Conservation (phyloP, 441 rosid genomes). For the Arabidopsis lyrata region DNA sequence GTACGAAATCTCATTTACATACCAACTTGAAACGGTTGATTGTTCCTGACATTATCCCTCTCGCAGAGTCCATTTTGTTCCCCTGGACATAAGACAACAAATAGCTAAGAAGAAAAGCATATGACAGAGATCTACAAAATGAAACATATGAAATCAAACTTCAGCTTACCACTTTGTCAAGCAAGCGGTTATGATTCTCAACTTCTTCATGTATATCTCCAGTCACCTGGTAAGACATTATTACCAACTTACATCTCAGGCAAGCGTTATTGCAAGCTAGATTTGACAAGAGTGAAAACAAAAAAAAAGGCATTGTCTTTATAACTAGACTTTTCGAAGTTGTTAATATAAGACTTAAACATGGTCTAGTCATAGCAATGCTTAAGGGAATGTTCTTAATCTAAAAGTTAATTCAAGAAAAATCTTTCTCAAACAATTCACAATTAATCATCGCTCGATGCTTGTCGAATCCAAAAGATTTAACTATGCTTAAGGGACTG, state of each 20-base stretch:
- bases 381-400: no score
- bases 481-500: neutral
- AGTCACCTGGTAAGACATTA: constrained; percentile 57
- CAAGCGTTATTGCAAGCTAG: neutral
- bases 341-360: neutral
- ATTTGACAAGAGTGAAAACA: neutral
- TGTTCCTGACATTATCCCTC: constrained; percentile 88
- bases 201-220: constrained; percentile 90
- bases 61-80: constrained; percentile 80
- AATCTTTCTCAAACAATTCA: no score
- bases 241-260: neutral
- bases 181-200: constrained; percentile 82
- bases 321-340: neutral
- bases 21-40: constrained; percentile 90
- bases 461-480: neutral
- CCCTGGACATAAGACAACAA: constrained; percentile 53
- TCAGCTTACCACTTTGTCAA: constrained; percentile 61
- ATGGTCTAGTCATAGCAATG: neutral
- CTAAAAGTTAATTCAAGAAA: neutral
- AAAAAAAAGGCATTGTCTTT: constrained; percentile 1
- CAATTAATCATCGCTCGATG: neutral
- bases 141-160: constrained; percentile 23
- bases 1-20: constrained; percentile 13
- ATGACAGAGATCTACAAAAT: neutral
- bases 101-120: constrained; percentile 9